Percentiles rank a stretch among this genome's conserved stretches.
Conservation (phyloP, 1,139 yeast genomes). For the Pichia sp. region DNA sequence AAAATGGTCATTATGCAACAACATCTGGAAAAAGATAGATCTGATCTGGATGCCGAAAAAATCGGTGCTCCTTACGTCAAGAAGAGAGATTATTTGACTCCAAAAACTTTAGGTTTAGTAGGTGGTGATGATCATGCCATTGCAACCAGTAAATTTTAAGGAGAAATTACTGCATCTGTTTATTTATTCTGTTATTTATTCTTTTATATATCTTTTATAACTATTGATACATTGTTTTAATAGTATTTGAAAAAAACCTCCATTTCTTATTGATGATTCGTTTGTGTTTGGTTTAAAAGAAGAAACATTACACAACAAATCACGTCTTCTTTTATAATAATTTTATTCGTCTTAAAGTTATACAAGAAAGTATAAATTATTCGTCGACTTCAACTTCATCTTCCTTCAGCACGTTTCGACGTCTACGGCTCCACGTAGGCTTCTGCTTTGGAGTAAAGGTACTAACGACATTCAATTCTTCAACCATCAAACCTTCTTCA, state of each 20-base stretch:
- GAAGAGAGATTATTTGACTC: constrained; percentile 27
- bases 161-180: too few species aligned
- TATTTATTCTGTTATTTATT: background rate
- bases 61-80: constrained; percentile 29
- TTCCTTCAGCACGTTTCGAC: constrained; percentile 1
- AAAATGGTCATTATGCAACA: constrained; percentile 25
- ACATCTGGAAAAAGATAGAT: constrained; percentile 21
- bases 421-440: constrained; percentile 7
- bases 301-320: too few species aligned
- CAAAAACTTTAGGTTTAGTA: constrained; percentile 27
- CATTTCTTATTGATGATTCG: too few species aligned
- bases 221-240: too few species aligned
- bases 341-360: too few species aligned
- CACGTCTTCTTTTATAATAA: too few species aligned
- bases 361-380: too few species aligned
- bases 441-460: background rate
- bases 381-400: too few species aligned
- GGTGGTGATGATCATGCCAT: constrained; percentile 27
- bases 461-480: constrained; percentile 16
- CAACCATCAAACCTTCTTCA: constrained; percentile 14
- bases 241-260: too few species aligned
- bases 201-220: too few species aligned
- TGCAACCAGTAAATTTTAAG: constrained; percentile 17
- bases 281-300: too few species aligned
- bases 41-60: constrained; percentile 20